phyloP scores from a whole-genome alignment of 1,284 basidiomycete species.

The Ustilago cynodontis region DNA sequence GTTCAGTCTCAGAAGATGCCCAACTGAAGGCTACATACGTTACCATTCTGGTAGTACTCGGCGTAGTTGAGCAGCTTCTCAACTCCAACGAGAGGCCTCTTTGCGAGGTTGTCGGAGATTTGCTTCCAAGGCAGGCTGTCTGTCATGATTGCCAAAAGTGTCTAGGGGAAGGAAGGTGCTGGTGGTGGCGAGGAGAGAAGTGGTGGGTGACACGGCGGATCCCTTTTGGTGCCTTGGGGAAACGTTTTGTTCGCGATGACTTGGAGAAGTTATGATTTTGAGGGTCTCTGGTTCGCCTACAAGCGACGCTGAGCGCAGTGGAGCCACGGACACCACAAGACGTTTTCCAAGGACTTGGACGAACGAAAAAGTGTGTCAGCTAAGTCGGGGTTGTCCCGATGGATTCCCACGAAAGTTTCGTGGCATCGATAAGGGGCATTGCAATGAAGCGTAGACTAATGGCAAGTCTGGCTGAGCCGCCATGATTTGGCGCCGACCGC shows the following conservation, averaged over 20 bases:
- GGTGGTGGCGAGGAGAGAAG: background rate
- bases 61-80: slow-evolving; percentile 42
- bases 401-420: background rate
- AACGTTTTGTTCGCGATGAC: too few relatives aligned
- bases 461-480: too few relatives aligned
- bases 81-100: slow-evolving; percentile 25
- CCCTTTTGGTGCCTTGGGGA: too few relatives aligned
- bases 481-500: too few relatives aligned
- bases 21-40: slow-evolving; percentile 13
- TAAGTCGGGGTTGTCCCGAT: background rate
- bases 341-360: background rate
- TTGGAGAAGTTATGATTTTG: too few relatives aligned
- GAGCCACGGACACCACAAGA: background rate
- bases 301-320: too few relatives aligned
- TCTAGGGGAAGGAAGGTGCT: background rate
- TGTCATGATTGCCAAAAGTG: slow-evolving; percentile 3
- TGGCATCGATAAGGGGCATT: too few relatives aligned
- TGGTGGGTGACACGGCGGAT: background rate
- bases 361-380: background rate
- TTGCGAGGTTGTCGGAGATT: slow-evolving; percentile 13
- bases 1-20: background rate
- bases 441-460: too few relatives aligned
- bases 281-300: too few relatives aligned
- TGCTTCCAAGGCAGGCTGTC: slow-evolving; percentile 17
- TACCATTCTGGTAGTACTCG: slow-evolving; percentile 38